These are phyloP conservation scores for Taphrina deformans DNA, from an alignment of 1,139 yeast genomes.

Conservation along the genomic window DNA sequence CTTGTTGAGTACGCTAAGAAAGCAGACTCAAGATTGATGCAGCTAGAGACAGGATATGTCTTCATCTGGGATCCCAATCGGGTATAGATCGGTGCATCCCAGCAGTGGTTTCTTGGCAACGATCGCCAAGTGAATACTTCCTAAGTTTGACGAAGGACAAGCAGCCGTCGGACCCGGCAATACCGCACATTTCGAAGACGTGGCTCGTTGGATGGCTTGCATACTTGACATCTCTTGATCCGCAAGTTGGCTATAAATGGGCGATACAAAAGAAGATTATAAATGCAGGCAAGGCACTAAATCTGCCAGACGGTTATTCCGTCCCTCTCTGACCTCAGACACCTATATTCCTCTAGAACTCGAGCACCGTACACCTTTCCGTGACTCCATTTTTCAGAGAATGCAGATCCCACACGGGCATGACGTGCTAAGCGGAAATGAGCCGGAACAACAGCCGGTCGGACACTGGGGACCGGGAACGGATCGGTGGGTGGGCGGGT, in stretches of 20 bases:
- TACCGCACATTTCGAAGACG: background rate
- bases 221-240: background rate
- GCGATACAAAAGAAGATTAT: too few species aligned
- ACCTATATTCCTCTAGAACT: too few species aligned
- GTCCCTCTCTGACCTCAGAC: too few species aligned
- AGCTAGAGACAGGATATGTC: background rate
- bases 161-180: background rate
- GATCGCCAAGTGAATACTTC: background rate
- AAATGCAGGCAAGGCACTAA: too few species aligned
- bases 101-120: background rate
- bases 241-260: background rate
- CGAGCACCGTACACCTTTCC: too few species aligned
- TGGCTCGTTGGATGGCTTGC: background rate
- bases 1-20: too few species aligned
- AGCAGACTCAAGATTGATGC: background rate
- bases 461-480: background rate
- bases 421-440: background rate
- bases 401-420: background rate
- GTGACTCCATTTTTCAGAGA: too few species aligned
- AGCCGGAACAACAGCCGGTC: background rate
- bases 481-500: background rate
- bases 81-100: background rate
- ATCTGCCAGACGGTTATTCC: too few species aligned
- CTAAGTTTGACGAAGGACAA: background rate
- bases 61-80: background rate